Conservation (phyloP, 2,329 filamentous ascomycete genomes). For the Trichophyton equinum region DNA sequence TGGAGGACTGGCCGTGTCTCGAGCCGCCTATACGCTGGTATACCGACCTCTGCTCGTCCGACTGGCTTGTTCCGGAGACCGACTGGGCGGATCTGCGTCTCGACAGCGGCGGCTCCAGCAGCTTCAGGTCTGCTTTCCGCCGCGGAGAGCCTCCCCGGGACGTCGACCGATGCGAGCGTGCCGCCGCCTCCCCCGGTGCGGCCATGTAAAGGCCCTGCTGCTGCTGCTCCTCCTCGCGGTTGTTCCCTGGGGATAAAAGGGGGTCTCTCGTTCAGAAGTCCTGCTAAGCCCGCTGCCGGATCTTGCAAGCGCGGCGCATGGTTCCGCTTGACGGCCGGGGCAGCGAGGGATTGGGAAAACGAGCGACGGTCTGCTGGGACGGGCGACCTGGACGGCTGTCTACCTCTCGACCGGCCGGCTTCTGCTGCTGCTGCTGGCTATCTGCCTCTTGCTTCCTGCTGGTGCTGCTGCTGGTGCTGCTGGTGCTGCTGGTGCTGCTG, state of each 20-base stretch:
- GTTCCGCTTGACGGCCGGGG: neutral
- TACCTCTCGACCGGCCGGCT: neutral
- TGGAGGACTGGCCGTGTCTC: constrained; percentile 1
- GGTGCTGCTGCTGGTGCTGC: too few species aligned
- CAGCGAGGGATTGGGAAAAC: neutral
- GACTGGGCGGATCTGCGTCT: constrained; percentile 13
- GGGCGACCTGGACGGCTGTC: neutral
- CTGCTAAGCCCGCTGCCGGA: neutral
- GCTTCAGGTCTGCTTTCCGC: constrained; percentile 9
- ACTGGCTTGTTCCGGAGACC: constrained; percentile 9
- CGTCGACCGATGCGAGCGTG: constrained; percentile 7
- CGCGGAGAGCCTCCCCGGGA: constrained; percentile 6
- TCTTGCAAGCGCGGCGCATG: neutral
- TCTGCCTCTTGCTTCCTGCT: too few species aligned
- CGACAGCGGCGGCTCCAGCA: constrained; percentile 9
- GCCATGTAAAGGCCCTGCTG: constrained; percentile 4
- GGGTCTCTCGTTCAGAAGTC: neutral
- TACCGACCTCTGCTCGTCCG: constrained; percentile 8
- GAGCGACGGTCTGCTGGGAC: neutral
- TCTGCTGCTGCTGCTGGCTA: neutral
- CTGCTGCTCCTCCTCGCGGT: too few species aligned
- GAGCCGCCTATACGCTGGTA: neutral
- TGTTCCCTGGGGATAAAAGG: neutral
- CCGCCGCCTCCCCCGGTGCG: constrained; percentile 8
- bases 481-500: too few species aligned